Conservation (phyloP, 116 monocot genomes). For the Papilionanthe hybrid region DNA sequence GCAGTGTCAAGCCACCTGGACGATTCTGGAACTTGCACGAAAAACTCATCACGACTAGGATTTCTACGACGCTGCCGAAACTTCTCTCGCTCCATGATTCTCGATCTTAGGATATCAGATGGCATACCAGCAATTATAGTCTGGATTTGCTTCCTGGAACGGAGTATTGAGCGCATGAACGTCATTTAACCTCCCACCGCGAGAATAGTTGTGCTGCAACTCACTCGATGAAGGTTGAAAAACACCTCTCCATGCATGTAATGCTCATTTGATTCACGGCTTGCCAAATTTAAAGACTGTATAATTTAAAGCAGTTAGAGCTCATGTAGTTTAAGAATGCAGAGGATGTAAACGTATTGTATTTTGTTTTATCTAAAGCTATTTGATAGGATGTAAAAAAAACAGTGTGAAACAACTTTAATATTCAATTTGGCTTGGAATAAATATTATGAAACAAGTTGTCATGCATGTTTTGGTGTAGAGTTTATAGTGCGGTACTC, state of each 20-base stretch:
- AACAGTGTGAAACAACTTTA: not conserved
- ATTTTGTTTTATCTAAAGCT: not conserved
- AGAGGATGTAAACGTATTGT: not conserved
- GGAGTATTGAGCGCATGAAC: not conserved
- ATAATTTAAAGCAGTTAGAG: not conserved
- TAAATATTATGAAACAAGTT: not conserved
- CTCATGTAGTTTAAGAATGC: not conserved
- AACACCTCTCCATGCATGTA: not conserved
- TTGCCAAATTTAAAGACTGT: not conserved
- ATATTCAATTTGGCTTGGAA: not conserved
- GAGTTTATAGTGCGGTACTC: not conserved
- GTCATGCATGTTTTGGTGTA: not conserved
- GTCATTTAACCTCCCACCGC: constrained; percentile 1
- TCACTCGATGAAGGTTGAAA: not conserved
- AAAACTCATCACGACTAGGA: constrained; percentile 54
- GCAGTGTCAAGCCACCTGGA: constrained; percentile 80
- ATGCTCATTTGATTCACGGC: not conserved
- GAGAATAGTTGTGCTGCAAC: not conserved
- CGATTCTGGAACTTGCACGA: constrained; percentile 73
- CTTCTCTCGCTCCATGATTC: constrained; percentile 44
- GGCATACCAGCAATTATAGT: constrained; percentile 7
- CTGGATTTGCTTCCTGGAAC: not conserved
- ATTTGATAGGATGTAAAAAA: constrained; percentile 1
- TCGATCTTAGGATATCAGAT: constrained; percentile 39
- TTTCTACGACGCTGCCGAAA: constrained; percentile 43